Conservation (phyloP, 2,329 filamentous ascomycete species). For the Parascedosporium putredinis region DNA sequence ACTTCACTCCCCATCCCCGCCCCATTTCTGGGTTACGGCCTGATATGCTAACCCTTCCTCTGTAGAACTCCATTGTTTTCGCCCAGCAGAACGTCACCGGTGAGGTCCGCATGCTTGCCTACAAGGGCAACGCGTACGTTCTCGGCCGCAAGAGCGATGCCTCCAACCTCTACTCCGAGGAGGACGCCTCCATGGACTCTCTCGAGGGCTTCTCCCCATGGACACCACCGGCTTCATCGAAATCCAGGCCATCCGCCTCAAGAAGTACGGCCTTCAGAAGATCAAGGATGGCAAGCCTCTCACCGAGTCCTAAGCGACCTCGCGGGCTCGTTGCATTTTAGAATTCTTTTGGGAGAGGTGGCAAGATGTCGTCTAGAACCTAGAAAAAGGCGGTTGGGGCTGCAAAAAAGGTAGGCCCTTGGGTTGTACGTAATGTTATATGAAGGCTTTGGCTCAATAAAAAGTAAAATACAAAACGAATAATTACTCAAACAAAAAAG, state of each 20-base stretch:
- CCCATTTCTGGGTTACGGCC: too few relatives aligned
- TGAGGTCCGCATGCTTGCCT: slow-evolving; percentile 22
- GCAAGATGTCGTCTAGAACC: too few relatives aligned
- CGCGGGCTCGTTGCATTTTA: too few relatives aligned
- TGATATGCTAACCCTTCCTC: neutral
- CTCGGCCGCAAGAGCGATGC: slow-evolving; percentile 33
- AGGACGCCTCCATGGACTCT: slow-evolving; percentile 38
- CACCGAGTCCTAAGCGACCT: slow-evolving; percentile 20
- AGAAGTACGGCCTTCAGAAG: slow-evolving; percentile 31
- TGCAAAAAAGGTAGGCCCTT: neutral
- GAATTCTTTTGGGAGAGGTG: too few relatives aligned
- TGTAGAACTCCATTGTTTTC: neutral
- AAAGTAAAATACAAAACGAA: too few relatives aligned
- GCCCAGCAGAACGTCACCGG: slow-evolving; percentile 19
- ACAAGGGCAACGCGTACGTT: slow-evolving; percentile 40
- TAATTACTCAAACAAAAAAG: too few relatives aligned
- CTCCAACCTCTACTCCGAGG: slow-evolving; percentile 39
- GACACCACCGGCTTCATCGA: slow-evolving; percentile 48
- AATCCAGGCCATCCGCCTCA: slow-evolving; percentile 56
- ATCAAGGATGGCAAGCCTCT: slow-evolving; percentile 24
- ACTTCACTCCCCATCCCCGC: too few relatives aligned
- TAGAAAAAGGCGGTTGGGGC: neutral
- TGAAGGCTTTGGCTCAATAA: neutral
- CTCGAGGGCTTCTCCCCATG: slow-evolving; percentile 31
- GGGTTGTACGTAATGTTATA: neutral